phyloP scores from a whole-genome alignment of 768 basidiomycete genomes.

The Lentinula guzmanii region DNA sequence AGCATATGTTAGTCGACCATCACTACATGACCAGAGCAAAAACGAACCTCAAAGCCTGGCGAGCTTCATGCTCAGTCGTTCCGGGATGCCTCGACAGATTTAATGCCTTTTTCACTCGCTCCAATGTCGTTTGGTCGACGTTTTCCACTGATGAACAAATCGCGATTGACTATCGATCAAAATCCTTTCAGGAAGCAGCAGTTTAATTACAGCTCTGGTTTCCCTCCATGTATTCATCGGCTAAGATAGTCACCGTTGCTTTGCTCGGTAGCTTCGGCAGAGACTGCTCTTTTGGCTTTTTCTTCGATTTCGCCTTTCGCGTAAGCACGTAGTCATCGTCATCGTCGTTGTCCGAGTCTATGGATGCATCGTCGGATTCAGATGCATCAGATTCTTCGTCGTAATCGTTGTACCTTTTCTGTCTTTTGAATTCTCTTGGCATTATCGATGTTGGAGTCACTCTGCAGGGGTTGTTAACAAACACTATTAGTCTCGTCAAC shows the following conservation, averaged over 20 bases:
- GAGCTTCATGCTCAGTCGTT: not conserved
- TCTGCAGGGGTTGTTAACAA: too few species aligned
- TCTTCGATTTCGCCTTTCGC: not conserved
- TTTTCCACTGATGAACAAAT: not conserved
- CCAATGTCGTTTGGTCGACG: not conserved
- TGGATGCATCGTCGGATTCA: too few species aligned
- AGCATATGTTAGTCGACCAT: not conserved
- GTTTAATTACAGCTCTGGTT: not conserved
- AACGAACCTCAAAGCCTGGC: not conserved
- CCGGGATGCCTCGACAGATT: not conserved
- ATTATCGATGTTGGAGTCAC: too few species aligned
- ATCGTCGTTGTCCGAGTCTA: too few species aligned
- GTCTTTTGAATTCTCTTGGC: too few species aligned
- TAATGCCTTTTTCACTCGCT: not conserved
- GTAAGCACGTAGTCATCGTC: not conserved
- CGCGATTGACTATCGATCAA: not conserved
- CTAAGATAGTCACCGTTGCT: not conserved
- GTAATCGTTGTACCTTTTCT: too few species aligned
- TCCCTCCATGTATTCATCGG: not conserved
- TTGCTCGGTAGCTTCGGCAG: not conserved
- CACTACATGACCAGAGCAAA: not conserved
- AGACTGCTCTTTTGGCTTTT: not conserved
- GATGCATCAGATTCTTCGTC: too few species aligned
- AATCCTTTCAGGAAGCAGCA: not conserved
- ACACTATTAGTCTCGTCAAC: too few species aligned